Evolutionary conservation across 78 protist genomes (phyloP).

Genomic region (Dictyostelium brefeldianum): DNA sequence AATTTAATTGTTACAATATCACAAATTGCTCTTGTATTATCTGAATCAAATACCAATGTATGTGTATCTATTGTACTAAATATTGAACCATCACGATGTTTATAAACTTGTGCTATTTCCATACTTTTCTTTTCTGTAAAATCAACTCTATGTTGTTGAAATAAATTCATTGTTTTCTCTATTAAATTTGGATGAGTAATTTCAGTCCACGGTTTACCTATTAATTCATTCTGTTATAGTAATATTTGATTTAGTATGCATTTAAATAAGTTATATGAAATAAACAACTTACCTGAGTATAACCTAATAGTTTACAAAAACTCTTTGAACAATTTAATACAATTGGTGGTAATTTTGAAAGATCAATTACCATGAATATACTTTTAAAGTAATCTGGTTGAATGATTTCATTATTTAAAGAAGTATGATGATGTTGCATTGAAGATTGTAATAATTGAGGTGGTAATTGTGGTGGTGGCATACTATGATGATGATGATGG

Average conservation of each 20-base stretch:
- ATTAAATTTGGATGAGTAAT: slow-evolving; percentile 58
- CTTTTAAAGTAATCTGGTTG: neutral
- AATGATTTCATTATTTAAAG: neutral
- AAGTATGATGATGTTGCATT: neutral
- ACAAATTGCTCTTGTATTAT: slow-evolving; percentile 55
- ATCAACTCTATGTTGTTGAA: slow-evolving; percentile 15
- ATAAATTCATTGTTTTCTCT: slow-evolving; percentile 57
- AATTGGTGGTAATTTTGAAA: slow-evolving; percentile 58
- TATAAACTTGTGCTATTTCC: slow-evolving; percentile 67
- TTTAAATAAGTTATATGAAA: neutral
- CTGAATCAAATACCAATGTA: slow-evolving; percentile 35
- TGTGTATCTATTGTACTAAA: slow-evolving; percentile 61
- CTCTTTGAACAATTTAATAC: slow-evolving; percentile 39
- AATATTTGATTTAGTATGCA: neutral
- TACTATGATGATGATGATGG: neutral
- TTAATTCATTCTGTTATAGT: slow-evolving; percentile 25
- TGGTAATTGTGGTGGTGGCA: neutral
- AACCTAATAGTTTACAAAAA: slow-evolving; percentile 57
- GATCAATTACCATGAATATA: slow-evolving; percentile 52
- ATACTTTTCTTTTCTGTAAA: slow-evolving; percentile 15
- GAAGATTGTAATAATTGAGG: slow-evolving; percentile 5
- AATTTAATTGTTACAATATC: slow-evolving; percentile 36
- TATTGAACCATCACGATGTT: slow-evolving; percentile 53
- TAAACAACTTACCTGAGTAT: neutral
- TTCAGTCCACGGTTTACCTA: slow-evolving; percentile 80